phyloP scores from a whole-genome alignment of 1,139 yeast species.

The Zygosaccharomyces sapae region DNA sequence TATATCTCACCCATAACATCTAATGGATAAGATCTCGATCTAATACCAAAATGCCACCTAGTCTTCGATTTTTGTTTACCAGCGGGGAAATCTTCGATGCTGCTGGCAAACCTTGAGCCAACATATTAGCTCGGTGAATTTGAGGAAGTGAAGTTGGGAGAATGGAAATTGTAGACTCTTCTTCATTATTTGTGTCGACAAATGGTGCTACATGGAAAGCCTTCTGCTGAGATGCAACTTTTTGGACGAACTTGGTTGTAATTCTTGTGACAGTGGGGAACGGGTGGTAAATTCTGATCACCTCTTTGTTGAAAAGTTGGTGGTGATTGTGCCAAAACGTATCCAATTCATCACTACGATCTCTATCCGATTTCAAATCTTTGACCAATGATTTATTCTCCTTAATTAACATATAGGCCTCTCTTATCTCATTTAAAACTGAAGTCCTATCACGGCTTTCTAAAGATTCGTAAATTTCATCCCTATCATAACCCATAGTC shows the following conservation, averaged over 20 bases:
- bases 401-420: constrained; percentile 83
- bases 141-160: constrained; percentile 92
- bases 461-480: constrained; percentile 78
- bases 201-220: constrained; percentile 35
- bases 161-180: constrained; percentile 69
- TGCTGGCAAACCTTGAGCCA: constrained; percentile 49
- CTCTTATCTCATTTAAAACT: constrained; percentile 72
- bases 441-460: constrained; percentile 40
- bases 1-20: constrained; percentile 99
- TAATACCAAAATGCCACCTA: constrained; percentile 97
- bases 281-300: constrained; percentile 12
- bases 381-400: constrained; percentile 72
- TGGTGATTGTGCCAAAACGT: constrained; percentile 32
- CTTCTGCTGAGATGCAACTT: constrained; percentile 28
- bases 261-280: constrained; percentile 12
- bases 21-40: constrained; percentile 92
- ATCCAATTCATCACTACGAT: constrained; percentile 46
- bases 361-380: constrained; percentile 53
- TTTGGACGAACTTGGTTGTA: constrained; percentile 11
- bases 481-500: constrained; percentile 91
- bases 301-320: constrained; percentile 31
- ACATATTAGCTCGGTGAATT: constrained; percentile 90
- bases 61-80: constrained; percentile 83
- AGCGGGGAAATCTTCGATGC: constrained; percentile 66
- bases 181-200: constrained; percentile 32